Base-by-base conservation (phyloP, 148 eudicot genomes). In the Camellia granthamiana region DNA sequence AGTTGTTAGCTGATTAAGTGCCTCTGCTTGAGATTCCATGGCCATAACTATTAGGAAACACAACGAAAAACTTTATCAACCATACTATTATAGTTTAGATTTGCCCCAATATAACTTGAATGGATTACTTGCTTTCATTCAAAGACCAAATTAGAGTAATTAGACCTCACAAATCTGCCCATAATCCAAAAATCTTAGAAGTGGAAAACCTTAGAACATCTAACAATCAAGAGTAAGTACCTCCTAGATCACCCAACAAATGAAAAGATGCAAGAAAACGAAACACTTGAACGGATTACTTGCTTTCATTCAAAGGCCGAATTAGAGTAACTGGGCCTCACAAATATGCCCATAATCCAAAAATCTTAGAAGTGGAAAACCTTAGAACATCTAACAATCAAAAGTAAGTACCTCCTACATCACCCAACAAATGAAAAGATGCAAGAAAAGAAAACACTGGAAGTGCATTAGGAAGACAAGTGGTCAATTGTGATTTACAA, bases 1-100 rank as follows among this genome's bases (percentile, higher is more conserved):
- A 80, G 85, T 82, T 21, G 91, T 87, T 75, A 97, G 86, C 82
- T 92, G 94, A 86, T 86, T 87, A 71, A 94, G 92, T 6, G 97
- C 98, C 23, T 94, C 99, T 21, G 99, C 95, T 86, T 91, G 94
- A 69, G 97, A 90, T 83, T 97, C 99, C 99, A 97, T 92, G 43
- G 91, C 94, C 93, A 94, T 14, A 60, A 97, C 99, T 97, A 84
- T 42, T 64, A 46, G 58, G 56, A 75, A 70, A 75, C 49, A 63
- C 68, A 80, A 72, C 12, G 42, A 75, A 42, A 77, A 54, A 21
- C 13, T 23, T n/a, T 19, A 46, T 83, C 42, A 79, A 65, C 59
- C 3, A 78, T 19, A 75, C 66, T 12, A 75, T 21, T 44, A 60
- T 30, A 73, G 55, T 54, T 30, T 55, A 52, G 44, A 55, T 52